Evolutionary conservation across 495 filamentous ascomycete species (phyloP).

Genomic region (Thermochaetoides thermophila): DNA sequence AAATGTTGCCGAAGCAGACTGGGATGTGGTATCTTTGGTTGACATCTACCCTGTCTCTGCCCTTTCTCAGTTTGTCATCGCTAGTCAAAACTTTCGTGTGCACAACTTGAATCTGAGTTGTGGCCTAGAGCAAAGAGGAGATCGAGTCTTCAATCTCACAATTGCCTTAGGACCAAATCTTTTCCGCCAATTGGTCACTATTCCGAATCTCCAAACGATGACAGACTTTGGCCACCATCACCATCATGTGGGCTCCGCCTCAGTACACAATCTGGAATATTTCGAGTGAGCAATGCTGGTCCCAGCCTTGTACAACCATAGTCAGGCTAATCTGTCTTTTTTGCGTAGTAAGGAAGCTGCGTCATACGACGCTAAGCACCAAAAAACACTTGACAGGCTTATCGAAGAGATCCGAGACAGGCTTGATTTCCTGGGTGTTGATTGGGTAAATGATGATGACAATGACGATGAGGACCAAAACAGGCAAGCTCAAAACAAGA

Average conservation of each 20-base stretch:
- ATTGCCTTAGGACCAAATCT: neutral
- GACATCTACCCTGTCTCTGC: too few relatives aligned
- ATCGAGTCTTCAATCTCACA: too few relatives aligned
- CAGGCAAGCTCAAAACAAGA: constrained; percentile 20
- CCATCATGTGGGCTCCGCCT: constrained; percentile 3
- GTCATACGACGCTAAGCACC: constrained; percentile 26
- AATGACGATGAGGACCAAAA: constrained; percentile 21
- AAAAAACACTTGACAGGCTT: constrained; percentile 23
- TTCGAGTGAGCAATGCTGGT: constrained; percentile 25
- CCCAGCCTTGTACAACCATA: neutral
- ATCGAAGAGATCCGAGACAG: constrained; percentile 34
- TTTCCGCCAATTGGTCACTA: neutral
- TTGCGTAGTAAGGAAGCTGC: constrained; percentile 23
- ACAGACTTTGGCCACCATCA: neutral
- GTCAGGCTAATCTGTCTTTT: neutral
- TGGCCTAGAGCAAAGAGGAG: too few relatives aligned
- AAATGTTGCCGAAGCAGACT: too few relatives aligned
- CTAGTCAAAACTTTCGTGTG: too few relatives aligned
- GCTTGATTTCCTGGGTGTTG: constrained; percentile 47
- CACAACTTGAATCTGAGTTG: too few relatives aligned
- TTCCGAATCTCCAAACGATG: neutral
- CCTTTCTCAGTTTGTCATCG: too few relatives aligned
- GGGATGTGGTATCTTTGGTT: too few relatives aligned
- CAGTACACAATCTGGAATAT: constrained; percentile 26
- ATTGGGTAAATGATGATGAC: constrained; percentile 29